Base-by-base conservation (phyloP, 1,284 basidiomycete genomes). In the Trichosporon ovoides region DNA sequence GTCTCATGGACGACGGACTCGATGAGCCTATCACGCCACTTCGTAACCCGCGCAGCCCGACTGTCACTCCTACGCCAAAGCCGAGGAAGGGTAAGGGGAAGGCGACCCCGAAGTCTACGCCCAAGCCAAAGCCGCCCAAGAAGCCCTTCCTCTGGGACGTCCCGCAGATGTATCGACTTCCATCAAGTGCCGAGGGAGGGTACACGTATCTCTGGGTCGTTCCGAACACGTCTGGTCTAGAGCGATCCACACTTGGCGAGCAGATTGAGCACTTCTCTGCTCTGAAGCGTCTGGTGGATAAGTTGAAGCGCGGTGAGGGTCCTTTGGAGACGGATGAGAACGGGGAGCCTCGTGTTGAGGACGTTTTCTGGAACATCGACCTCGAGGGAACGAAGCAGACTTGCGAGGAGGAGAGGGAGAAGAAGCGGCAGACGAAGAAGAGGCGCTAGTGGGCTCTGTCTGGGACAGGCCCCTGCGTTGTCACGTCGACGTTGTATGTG, bases 121-220 rank as follows among this genome's bases (percentile, higher is more conserved):
- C 52, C 28, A 58, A 50, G 28, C 24, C 52, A 2, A 53, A 53
- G 49, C 20, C 43, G 12, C 22, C 38, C 7, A 55, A 56, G 46
- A 19, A 34, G 2, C 49, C 43, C 2, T 48, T 48, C 43, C 24
- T 48, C 43, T 48, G 43, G 43, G 43, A 48, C 11, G 43, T 22
- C 9, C 43, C 43, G 2, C 43, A 48, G 24, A 48, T 48, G 43
- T 48, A 48, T 12, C 43, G 43, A 6, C 43, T 48, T 24, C 43
- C 43, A 3, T 48, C 33, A 9, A 35, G 16, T n/a, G 35, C 48
- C 7, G 56, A 51, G 24, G 49, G 46, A 13, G 46, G 53, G 9
- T 65, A 65, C 57, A 73, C 70, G 1, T 76, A 76, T 52, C 74
- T 78, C 60, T 78, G 75, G 74, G 75, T 75, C 3, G 72, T 74